Evolutionary conservation across 202 grass and related monocot genomes (phyloP).

Genomic region (Setaria viridis): DNA sequence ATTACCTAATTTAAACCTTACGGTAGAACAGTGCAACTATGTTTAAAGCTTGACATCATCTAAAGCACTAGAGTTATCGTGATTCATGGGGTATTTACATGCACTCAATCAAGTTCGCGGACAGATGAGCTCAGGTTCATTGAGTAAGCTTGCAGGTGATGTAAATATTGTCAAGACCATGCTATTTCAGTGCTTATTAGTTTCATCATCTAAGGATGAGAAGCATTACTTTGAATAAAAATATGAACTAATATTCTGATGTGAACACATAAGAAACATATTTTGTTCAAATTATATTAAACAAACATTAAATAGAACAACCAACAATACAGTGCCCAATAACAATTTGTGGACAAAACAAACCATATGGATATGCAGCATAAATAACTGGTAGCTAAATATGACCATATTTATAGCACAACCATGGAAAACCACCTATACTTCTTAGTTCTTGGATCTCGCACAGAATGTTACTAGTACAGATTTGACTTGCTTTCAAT

Average conservation of each 20-base stretch:
- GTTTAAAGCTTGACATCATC: not conserved
- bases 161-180: not conserved
- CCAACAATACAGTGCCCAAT: not conserved
- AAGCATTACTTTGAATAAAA: not conserved
- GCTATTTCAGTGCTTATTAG: not conserved
- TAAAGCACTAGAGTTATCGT: conserved; percentile 1
- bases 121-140: not conserved
- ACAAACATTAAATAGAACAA: not conserved
- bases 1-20: not conserved
- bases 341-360: not conserved
- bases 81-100: not conserved
- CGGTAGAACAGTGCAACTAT: not conserved
- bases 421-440: not conserved
- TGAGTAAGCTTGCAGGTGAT: not conserved
- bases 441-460: not conserved
- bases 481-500: not conserved
- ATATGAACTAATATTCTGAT: not conserved
- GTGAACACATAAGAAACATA: not conserved
- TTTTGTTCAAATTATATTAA: not conserved
- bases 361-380: not conserved
- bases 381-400: not conserved
- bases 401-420: not conserved
- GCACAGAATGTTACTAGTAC: not conserved
- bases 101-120: not conserved
- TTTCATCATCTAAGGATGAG: not conserved